Evolutionary conservation across 2,329 filamentous ascomycete genomes (phyloP).

Genomic region (Claviceps fusiformis): DNA sequence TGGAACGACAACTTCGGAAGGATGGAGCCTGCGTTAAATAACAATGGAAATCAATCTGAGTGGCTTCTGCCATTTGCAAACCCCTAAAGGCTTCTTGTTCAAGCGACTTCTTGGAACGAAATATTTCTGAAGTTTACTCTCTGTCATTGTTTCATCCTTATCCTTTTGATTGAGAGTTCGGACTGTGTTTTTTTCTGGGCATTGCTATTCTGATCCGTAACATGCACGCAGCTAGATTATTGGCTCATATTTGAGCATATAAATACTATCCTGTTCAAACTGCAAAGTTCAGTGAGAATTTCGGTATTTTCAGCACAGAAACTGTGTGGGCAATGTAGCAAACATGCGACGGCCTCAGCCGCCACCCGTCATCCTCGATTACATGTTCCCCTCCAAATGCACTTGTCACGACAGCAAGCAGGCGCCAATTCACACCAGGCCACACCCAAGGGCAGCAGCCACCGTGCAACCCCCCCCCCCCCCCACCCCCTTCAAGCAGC

Average conservation of each 20-base stretch:
- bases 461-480: neutral
- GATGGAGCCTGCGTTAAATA: neutral
- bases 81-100: neutral
- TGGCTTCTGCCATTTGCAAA: neutral
- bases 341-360: neutral
- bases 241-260: neutral
- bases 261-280: neutral
- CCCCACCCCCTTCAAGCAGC: neutral
- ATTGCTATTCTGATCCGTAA: neutral
- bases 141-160: neutral
- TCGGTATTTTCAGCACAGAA: neutral
- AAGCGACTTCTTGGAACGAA: neutral
- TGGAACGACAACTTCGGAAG: neutral
- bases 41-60: neutral
- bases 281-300: neutral
- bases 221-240: neutral
- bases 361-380: neutral
- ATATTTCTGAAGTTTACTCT: neutral
- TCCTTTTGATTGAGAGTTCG: neutral
- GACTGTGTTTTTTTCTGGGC: neutral
- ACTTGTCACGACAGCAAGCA: neutral
- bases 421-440: neutral
- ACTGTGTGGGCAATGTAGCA: neutral
- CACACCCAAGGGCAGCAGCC: neutral
- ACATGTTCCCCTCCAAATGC: neutral